These are phyloP conservation scores for Aureobasidium sp. DNA, from an alignment of 2,329 filamentous ascomycete genomes.

Conservation along the genomic window DNA sequence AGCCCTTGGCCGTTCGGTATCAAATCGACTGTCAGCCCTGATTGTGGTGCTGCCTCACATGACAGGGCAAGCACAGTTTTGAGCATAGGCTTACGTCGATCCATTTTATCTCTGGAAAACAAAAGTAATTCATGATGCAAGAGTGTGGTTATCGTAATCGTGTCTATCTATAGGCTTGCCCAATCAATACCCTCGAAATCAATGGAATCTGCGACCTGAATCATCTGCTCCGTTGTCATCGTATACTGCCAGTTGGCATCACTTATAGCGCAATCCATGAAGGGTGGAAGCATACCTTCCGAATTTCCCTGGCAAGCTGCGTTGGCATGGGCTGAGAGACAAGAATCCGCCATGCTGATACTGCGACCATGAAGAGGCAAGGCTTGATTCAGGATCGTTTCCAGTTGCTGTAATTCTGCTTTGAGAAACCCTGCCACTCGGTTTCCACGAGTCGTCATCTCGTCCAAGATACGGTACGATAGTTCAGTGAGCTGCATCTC, in stretches of 20 bases:
- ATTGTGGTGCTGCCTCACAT: too few relatives aligned
- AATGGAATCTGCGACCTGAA: not conserved
- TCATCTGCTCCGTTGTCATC: not conserved
- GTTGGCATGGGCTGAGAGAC: not conserved
- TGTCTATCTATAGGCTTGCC: not conserved
- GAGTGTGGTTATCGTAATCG: too few relatives aligned
- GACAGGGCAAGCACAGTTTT: too few relatives aligned
- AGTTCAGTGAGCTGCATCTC: not conserved
- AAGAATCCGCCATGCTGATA: not conserved
- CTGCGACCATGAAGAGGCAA: not conserved
- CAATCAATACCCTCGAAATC: constrained; percentile 2
- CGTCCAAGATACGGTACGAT: not conserved
- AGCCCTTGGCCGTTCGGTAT: too few relatives aligned
- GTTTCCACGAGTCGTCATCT: not conserved
- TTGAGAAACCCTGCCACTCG: not conserved
- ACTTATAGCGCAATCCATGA: constrained; percentile 23
- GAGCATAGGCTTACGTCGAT: too few relatives aligned
- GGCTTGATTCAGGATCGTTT: not conserved
- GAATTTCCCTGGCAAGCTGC: not conserved
- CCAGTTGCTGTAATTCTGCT: not conserved
- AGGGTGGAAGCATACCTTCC: not conserved
- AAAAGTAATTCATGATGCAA: too few relatives aligned
- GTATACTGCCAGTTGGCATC: constrained; percentile 17
- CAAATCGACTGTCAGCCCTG: too few relatives aligned
- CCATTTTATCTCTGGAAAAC: too few relatives aligned